Evolutionary conservation across 2,329 filamentous ascomycete genomes (phyloP).

Genomic region (Berkeleyomyces basicola): DNA sequence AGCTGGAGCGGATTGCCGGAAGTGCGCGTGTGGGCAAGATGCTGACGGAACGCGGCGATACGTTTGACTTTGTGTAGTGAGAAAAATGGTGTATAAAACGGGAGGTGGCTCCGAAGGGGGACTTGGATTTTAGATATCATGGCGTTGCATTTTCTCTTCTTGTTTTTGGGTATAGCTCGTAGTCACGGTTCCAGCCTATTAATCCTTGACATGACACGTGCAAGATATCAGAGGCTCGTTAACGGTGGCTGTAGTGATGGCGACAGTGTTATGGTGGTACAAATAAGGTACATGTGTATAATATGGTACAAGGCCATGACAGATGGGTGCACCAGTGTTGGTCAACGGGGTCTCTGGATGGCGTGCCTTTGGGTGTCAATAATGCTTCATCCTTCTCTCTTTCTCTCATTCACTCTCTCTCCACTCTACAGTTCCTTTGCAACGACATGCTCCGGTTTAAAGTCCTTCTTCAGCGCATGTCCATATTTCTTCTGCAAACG

Average conservation of each 20-base stretch:
- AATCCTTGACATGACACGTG: background rate
- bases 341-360: background rate
- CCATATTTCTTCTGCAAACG: conserved; percentile 23
- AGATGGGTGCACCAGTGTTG: background rate
- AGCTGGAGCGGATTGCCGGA: conserved; percentile 76
- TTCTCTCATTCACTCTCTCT: background rate
- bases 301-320: conserved; percentile 6
- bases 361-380: background rate
- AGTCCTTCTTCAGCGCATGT: conserved; percentile 11
- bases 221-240: background rate
- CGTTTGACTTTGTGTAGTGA: conserved; percentile 76
- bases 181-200: too few relatives aligned
- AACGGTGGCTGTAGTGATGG: background rate
- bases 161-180: background rate
- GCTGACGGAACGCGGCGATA: conserved; percentile 70
- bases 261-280: background rate
- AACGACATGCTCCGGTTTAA: conserved; percentile 14
- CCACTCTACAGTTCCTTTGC: conserved; percentile 10
- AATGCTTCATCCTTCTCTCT: background rate
- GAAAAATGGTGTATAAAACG: background rate
- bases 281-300: conserved; percentile 5
- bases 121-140: conserved; percentile 3
- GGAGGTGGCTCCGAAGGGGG: background rate
- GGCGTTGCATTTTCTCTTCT: background rate
- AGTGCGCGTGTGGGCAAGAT: conserved; percentile 66